A percentile compares a stretch with the other conserved stretches of the same genome.
phyloP scores from a whole-genome alignment of 2,329 filamentous ascomycete genomes.

The Colletotrichum chlorophyti region DNA sequence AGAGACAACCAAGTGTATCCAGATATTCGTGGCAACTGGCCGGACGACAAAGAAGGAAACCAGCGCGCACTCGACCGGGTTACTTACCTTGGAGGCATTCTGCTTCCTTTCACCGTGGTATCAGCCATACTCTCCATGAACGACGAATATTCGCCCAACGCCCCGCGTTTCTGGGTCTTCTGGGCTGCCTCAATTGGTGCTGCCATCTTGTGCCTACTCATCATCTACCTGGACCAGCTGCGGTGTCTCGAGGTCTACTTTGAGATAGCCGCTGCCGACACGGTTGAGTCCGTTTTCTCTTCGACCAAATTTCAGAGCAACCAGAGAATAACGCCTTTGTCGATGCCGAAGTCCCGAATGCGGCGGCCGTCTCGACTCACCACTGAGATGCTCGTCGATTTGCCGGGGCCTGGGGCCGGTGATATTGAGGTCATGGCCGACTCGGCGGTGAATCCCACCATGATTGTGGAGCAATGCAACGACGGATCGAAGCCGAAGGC shows the following conservation, averaged over 20 bases:
- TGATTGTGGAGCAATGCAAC: constrained; percentile 38
- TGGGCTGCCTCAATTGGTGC: constrained; percentile 51
- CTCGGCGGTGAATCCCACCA: constrained; percentile 31
- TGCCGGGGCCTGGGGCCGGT: constrained; percentile 17
- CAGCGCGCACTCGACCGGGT: constrained; percentile 53
- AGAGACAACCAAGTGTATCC: neutral
- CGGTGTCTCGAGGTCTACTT: constrained; percentile 54
- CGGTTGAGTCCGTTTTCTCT: constrained; percentile 28
- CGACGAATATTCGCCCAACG: constrained; percentile 50
- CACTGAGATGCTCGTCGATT: constrained; percentile 29
- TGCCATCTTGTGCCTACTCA: constrained; percentile 43
- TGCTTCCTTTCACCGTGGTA: constrained; percentile 56
- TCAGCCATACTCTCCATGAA: constrained; percentile 55
- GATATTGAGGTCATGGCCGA: constrained; percentile 29
- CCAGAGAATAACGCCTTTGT: neutral
- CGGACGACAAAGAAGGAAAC: constrained; percentile 38
- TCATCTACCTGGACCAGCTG: constrained; percentile 57
- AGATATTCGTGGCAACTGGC: neutral
- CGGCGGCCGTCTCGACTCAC: constrained; percentile 15
- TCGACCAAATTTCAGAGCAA: neutral
- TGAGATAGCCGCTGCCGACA: constrained; percentile 42
- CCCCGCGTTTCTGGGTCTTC: constrained; percentile 53
- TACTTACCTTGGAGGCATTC: constrained; percentile 55
- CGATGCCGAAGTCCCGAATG: constrained; percentile 37
- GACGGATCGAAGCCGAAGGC: constrained; percentile 39